Conservation (phyloP, 23 red algal genomes). For the Gracilariopsis chorda region DNA sequence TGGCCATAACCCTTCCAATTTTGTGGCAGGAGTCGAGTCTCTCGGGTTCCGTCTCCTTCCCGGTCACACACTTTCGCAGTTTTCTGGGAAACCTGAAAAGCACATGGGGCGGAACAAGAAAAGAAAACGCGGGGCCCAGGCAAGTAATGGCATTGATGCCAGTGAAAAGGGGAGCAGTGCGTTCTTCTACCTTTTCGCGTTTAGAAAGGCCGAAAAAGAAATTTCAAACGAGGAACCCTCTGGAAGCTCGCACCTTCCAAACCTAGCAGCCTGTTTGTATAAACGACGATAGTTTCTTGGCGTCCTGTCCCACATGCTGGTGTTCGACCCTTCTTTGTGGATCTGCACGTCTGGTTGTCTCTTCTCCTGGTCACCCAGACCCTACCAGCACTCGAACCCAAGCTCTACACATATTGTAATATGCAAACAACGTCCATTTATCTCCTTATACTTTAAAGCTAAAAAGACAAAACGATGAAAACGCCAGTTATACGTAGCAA, state of each 20-base stretch:
- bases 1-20: not conserved
- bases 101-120: not conserved
- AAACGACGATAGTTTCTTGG: constrained; percentile 54
- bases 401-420: too few relatives aligned
- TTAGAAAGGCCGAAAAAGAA: constrained; percentile 2
- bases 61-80: constrained; percentile 21
- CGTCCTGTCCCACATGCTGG: too few relatives aligned
- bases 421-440: too few relatives aligned
- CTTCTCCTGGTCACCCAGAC: too few relatives aligned
- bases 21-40: constrained; percentile 41
- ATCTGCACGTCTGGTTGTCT: too few relatives aligned
- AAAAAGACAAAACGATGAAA: too few relatives aligned
- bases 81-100: not conserved
- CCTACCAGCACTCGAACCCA: too few relatives aligned
- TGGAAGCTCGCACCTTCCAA: not conserved
- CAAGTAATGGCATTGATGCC: not conserved
- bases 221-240: not conserved
- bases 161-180: not conserved
- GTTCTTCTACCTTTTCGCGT: constrained; percentile 51
- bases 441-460: too few relatives aligned
- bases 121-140: not conserved
- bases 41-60: constrained; percentile 32
- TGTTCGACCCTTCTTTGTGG: too few relatives aligned
- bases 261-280: constrained; percentile 26
- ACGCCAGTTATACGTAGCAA: too few relatives aligned